Evolutionary conservation across 192 early-diverging fungal species (phyloP).

Genomic region (Umbelopsis isabellina): DNA sequence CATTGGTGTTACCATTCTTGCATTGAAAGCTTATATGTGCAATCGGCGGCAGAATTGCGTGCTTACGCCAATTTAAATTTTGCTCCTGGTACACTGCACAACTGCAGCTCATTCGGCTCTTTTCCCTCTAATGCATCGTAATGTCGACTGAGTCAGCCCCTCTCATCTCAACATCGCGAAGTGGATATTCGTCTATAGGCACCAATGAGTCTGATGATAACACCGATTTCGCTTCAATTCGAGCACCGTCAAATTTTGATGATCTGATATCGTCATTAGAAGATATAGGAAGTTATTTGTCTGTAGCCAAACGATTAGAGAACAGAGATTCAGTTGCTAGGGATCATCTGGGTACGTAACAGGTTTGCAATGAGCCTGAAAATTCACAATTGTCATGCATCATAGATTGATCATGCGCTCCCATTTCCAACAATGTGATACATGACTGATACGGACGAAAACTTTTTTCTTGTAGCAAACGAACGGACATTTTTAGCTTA

Average conservation of each 20-base stretch:
- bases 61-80: background rate
- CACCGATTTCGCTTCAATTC: background rate
- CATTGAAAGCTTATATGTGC: background rate
- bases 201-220: background rate
- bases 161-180: background rate
- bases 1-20: no score
- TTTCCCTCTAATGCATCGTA: background rate
- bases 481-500: conserved; percentile 12
- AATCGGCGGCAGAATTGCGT: conserved; percentile 4
- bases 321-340: background rate
- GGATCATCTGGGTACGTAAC: conserved; percentile 1
- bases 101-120: background rate
- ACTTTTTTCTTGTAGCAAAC: background rate
- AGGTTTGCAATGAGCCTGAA: background rate
- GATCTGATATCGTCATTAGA: background rate
- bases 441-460: background rate
- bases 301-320: background rate
- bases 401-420: background rate
- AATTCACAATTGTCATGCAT: background rate
- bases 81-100: background rate
- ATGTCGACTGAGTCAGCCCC: conserved; percentile 11
- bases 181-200: background rate
- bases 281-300: background rate
- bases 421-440: background rate
- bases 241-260: background rate